phyloP scores from a whole-genome alignment of 2,329 filamentous ascomycete species.

The Talaromyces sp. region DNA sequence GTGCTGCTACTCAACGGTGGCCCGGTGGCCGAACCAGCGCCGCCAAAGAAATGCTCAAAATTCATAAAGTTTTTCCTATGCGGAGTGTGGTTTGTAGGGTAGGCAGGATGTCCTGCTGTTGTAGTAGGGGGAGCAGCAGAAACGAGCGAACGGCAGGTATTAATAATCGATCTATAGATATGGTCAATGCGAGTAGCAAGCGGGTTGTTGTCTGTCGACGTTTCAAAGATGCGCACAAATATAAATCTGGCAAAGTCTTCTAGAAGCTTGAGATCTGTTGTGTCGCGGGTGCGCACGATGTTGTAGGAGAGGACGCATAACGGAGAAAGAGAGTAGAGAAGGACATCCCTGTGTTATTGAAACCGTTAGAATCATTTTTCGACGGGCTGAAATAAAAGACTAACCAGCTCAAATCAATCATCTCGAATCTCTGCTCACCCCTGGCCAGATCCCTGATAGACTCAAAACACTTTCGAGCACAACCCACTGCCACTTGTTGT shows the following conservation, averaged over 20 bases:
- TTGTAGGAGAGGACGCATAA: conserved; percentile 8
- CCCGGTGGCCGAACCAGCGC: background rate
- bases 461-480: conserved; percentile 8
- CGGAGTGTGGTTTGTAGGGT: conserved; percentile 14
- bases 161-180: background rate
- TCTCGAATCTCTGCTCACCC: background rate
- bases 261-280: background rate
- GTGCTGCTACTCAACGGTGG: background rate
- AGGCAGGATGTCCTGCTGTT: background rate
- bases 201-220: background rate
- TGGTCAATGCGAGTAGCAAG: background rate
- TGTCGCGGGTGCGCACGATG: background rate
- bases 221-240: background rate
- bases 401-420: background rate
- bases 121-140: background rate
- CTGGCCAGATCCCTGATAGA: background rate
- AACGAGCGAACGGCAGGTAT: background rate
- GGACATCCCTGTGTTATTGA: background rate
- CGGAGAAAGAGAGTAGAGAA: conserved; percentile 1
- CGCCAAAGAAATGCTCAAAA: conserved; percentile 12
- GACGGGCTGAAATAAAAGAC: background rate
- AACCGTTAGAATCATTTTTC: too few species aligned
- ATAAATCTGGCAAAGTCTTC: background rate
- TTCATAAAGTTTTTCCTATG: conserved; percentile 14
- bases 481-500: background rate